These are phyloP conservation scores for Pyrus communis DNA, from an alignment of 306 rosid species.

Conservation along the genomic window DNA sequence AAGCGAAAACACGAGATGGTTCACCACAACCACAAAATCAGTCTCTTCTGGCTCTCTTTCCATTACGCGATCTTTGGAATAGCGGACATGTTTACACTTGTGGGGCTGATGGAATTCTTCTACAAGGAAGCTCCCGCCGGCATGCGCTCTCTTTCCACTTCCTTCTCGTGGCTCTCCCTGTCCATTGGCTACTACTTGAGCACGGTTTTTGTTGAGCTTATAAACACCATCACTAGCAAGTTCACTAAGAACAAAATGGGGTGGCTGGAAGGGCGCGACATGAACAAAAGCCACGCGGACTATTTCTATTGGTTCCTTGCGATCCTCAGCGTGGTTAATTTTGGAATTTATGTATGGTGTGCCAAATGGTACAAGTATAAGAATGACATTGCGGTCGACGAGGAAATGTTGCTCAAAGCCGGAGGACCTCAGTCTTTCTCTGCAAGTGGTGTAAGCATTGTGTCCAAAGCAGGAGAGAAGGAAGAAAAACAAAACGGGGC, in stretches of 20 bases:
- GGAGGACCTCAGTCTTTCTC: background rate
- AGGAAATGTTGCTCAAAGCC: background rate
- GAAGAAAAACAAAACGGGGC: background rate
- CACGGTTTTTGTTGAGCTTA: conserved; percentile 34
- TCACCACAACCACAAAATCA: conserved; percentile 13
- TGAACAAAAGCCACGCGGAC: conserved; percentile 32
- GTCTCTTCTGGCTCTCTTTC: conserved; percentile 56
- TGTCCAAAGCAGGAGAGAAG: background rate
- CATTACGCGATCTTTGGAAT: conserved; percentile 53
- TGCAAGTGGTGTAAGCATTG: background rate
- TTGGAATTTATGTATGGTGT: conserved; percentile 29
- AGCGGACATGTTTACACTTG: conserved; percentile 54
- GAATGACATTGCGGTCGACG: conserved; percentile 6
- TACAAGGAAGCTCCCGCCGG: conserved; percentile 51
- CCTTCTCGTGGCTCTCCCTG: conserved; percentile 43
- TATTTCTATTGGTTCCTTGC: conserved; percentile 47
- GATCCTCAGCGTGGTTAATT: conserved; percentile 38
- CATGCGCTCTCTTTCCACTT: conserved; percentile 45
- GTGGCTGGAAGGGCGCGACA: conserved; percentile 45
- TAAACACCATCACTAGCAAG: conserved; percentile 26
- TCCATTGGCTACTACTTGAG: conserved; percentile 47
- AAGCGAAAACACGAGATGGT: conserved; percentile 30
- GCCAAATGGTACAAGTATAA: conserved; percentile 54
- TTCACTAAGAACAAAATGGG: conserved; percentile 27
- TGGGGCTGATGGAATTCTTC: conserved; percentile 51